These are phyloP conservation scores for Alternaria arbusti DNA, from an alignment of 2,329 filamentous ascomycete genomes.

Conservation along the genomic window DNA sequence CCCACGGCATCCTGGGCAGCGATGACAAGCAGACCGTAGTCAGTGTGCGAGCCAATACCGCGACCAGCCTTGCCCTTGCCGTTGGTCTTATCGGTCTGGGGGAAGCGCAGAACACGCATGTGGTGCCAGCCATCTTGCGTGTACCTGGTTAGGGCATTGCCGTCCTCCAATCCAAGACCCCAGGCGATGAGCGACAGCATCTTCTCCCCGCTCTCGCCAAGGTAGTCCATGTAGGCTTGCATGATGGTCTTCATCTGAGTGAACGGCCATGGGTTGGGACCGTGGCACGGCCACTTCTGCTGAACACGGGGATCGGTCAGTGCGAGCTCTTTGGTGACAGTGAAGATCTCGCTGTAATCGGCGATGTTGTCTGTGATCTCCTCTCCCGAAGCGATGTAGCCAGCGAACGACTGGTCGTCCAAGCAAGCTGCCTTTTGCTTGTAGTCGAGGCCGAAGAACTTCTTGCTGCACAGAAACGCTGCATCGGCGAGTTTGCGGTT, in stretches of 20 bases:
- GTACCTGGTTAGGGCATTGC: slow-evolving; percentile 51
- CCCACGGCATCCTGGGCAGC: slow-evolving; percentile 59
- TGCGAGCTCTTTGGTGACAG: slow-evolving; percentile 57
- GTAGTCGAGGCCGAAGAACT: slow-evolving; percentile 7
- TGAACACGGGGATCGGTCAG: slow-evolving; percentile 50
- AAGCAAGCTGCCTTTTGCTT: slow-evolving; percentile 53
- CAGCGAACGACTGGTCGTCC: slow-evolving; percentile 55
- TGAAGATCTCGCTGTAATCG: slow-evolving; percentile 62
- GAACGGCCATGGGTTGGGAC: slow-evolving; percentile 58
- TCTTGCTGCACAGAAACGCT: slow-evolving; percentile 10
- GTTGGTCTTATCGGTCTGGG: slow-evolving; percentile 48
- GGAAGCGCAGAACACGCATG: slow-evolving; percentile 56
- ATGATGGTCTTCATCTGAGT: slow-evolving; percentile 51
- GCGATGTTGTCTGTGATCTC: slow-evolving; percentile 51
- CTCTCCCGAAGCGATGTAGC: slow-evolving; percentile 59
- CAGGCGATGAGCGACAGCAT: slow-evolving; percentile 57
- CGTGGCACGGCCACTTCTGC: slow-evolving; percentile 58
- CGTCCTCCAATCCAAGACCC: slow-evolving; percentile 50
- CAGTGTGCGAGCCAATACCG: slow-evolving; percentile 61
- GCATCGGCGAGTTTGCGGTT: slow-evolving; percentile 14
- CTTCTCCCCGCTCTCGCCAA: slow-evolving; percentile 53
- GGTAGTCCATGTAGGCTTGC: slow-evolving; percentile 50
- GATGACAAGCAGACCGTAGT: slow-evolving; percentile 61
- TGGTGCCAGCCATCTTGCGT: slow-evolving; percentile 61
- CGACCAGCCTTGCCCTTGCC: slow-evolving; percentile 59